Base-by-base conservation (phyloP, 805 yeast species). In the Schizosaccharomyces cryophilus region DNA sequence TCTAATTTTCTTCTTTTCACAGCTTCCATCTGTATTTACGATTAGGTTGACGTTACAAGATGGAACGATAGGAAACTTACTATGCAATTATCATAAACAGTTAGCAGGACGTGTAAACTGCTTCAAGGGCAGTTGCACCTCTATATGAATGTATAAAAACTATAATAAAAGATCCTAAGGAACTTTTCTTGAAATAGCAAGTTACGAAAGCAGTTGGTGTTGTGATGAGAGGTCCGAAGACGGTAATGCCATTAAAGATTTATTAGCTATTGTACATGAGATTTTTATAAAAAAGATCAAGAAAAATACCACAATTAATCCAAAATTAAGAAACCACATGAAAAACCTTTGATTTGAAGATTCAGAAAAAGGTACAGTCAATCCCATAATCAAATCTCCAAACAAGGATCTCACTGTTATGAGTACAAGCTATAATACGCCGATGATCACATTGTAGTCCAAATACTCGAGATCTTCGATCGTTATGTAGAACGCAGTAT, bases 341-440 rank as follows among this genome's bases (percentile, higher is more conserved):
- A 29, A 54, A 54, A 29, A 19, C 17, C 58, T 19, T 19, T 24
- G 38, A 54, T 54, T 54, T 29, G 4, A 17, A 24, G 2, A 45
- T 1, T 35, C 26, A 59, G n/a, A 59, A 59, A 59, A 59, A 59
- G 13, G 54, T 42, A 38, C 54, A 19, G 42, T 59, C 61, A 21
- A 59, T 30, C 13, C 54, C 61, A n/a, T 35, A 17, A 31, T 30
- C 51, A 42, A 59, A 59, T 15, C 42, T 47, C 35, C 54, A 59
- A 40, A 59, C 54, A 17, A 59, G 15, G 4, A 59, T 59, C 24
- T 42, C 30, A 19, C 54, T 30, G 19, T 24, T 47, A 24, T 30
- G 38, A 40, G 55, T 38, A n/a, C 61, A 42, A 5, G 51, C 42
- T 19, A 59, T 59, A 9, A 59, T 38, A 13, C 54, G 26, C 42